Base-by-base conservation (phyloP, 192 early-diverging fungal species). In the Nowakowskiella sp. region DNA sequence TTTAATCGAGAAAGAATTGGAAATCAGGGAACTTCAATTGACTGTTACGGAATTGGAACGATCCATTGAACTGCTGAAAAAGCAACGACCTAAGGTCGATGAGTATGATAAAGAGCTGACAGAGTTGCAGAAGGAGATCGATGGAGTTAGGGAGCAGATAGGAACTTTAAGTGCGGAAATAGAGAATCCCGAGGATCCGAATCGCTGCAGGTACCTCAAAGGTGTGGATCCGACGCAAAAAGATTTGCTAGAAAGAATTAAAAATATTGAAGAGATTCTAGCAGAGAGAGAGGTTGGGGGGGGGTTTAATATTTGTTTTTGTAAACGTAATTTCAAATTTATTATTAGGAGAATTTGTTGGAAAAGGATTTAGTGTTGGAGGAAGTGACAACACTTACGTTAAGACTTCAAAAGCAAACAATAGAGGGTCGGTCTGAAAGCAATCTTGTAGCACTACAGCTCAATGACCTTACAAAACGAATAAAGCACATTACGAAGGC, bases 321-420 rank as follows among this genome's bases (percentile, higher is more conserved):
- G 19, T 5, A 8, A 27, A 48, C 28, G 0, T 5, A 66, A 6
- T 1, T 21, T 67, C 49, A 66, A 3, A 2, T 25, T 24, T 21
- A 60, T 24, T 10, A 21, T 4, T n/a, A 80, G 79, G 79, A 81
- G 51, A 60, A 57, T 5, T 47, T 81, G 27, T 45, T 81, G 19
- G 79, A 81, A 60, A 81, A 81, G 49, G 77, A 81, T 51, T 57
- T 81, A 30, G 60, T 81, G 32, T 61, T 78, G 6, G 72, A 70
- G 31, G 79, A 81, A 54, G 68, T 81, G 3, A 69, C 56, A 10
- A 58, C 64, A 0, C 53, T 81, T n/a, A 71, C 67, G 3, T 51
- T 64, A 9, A 59, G 79, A 10, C 49, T 81, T n/a, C 61, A 72
- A 43, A 56, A 65, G 31, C 77, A 80, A 43, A 74, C 72, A 22